Conservation (phyloP, 2,329 filamentous ascomycete genomes). For the Arthrocladium fulminans region DNA sequence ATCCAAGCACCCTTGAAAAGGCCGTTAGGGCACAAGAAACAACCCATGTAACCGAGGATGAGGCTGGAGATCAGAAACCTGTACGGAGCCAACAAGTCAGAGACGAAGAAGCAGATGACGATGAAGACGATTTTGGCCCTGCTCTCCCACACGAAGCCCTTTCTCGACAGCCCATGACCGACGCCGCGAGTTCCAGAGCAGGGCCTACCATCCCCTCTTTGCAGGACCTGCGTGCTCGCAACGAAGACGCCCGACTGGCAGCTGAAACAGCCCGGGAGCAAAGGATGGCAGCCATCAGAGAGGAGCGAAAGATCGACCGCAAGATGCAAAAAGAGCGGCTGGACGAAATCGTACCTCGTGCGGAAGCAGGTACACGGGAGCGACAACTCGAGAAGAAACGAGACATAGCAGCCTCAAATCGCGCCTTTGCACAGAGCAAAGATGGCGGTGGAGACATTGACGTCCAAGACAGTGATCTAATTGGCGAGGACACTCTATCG, state of each 20-base stretch:
- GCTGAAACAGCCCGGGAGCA: constrained; percentile 43
- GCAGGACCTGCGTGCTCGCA: constrained; percentile 60
- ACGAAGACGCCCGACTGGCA: constrained; percentile 33
- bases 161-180: constrained; percentile 21
- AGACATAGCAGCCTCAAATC: constrained; percentile 62
- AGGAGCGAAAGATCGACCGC: constrained; percentile 56
- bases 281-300: constrained; percentile 46
- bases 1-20: constrained; percentile 59
- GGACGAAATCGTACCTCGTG: constrained; percentile 73
- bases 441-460: constrained; percentile 46
- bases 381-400: constrained; percentile 77
- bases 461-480: constrained; percentile 63
- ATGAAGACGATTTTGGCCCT: constrained; percentile 56
- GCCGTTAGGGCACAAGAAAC: constrained; percentile 28
- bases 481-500: constrained; percentile 55
- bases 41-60: constrained; percentile 22
- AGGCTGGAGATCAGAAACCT: constrained; percentile 35
- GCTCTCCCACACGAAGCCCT: constrained; percentile 32
- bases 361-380: constrained; percentile 73
- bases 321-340: constrained; percentile 60
- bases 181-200: constrained; percentile 24
- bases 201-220: constrained; percentile 60
- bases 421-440: constrained; percentile 56
- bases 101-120: constrained; percentile 39
- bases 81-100: background rate